Evolutionary conservation across 805 yeast genomes (phyloP).

Genomic region (Ogataea sp.): DNA sequence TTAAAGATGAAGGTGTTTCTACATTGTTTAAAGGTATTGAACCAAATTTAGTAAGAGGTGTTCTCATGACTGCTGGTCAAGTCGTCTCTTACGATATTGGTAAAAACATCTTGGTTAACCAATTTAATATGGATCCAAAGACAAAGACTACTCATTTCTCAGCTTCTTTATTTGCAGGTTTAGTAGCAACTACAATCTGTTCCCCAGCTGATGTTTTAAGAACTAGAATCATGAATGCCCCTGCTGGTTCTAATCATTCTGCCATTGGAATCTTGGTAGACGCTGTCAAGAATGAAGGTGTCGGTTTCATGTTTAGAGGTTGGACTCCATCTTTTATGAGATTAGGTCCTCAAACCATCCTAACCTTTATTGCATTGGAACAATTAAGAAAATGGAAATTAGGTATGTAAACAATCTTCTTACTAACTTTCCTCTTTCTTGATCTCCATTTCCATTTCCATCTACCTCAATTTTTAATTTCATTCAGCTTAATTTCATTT

Average conservation of each 20-base stretch:
- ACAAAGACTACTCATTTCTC: conserved; percentile 67
- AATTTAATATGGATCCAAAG: conserved; percentile 43
- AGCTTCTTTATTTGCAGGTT: conserved; percentile 74
- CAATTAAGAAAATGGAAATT: conserved; percentile 38
- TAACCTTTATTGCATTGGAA: conserved; percentile 61
- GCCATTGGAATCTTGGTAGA: conserved; percentile 41
- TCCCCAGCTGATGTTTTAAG: conserved; percentile 90
- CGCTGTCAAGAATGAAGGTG: conserved; percentile 65
- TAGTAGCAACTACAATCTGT: conserved; percentile 86
- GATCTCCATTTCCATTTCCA: background rate
- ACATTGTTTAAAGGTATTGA: conserved; percentile 65
- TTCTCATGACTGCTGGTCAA: conserved; percentile 85
- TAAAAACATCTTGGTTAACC: conserved; percentile 48
- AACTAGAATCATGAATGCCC: conserved; percentile 77
- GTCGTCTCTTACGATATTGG: conserved; percentile 82
- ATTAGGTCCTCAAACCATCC: conserved; percentile 74
- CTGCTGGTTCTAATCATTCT: conserved; percentile 30
- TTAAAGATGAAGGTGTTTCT: conserved; percentile 48
- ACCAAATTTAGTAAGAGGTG: conserved; percentile 75
- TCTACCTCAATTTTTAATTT: too few relatives aligned
- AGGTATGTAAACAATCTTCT: conserved; percentile 10
- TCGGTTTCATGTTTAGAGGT: conserved; percentile 78
- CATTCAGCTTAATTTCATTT: too few relatives aligned
- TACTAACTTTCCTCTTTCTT: background rate
- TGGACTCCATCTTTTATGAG: conserved; percentile 86